Evolutionary conservation across 108 stramenopile genomes (phyloP).

Genomic region (Licmophora abbreviata): DNA sequence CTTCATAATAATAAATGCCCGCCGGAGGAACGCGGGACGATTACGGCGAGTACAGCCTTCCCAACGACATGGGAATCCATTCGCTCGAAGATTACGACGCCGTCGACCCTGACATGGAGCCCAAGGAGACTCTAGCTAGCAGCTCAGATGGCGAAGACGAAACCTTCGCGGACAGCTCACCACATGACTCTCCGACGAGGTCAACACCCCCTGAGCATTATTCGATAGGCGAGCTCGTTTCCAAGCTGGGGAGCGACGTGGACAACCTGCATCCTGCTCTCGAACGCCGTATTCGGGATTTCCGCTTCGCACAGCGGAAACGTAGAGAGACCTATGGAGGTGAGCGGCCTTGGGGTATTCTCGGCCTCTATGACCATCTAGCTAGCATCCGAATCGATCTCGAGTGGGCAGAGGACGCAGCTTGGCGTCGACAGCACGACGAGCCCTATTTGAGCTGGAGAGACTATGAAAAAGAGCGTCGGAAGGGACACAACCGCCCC

Average conservation of each 20-base stretch:
- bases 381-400: constrained; percentile 64
- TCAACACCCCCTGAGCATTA: too few relatives aligned
- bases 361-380: constrained; percentile 73
- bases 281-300: constrained; percentile 57
- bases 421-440: constrained; percentile 56
- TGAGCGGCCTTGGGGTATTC: constrained; percentile 59
- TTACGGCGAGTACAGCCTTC: too few relatives aligned
- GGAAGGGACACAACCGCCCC: constrained; percentile 46
- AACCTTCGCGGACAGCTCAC: too few relatives aligned
- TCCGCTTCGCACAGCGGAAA: constrained; percentile 64
- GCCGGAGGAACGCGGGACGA: too few relatives aligned
- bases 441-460: constrained; percentile 69
- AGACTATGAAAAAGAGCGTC: constrained; percentile 57
- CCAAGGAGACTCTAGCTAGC: too few relatives aligned
- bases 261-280: constrained; percentile 11
- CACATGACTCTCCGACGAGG: too few relatives aligned
- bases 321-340: constrained; percentile 43
- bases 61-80: too few relatives aligned
- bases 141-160: too few relatives aligned
- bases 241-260: background rate
- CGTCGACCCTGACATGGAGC: too few relatives aligned
- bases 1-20: too few relatives aligned
- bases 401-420: constrained; percentile 85
- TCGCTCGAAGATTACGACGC: too few relatives aligned
- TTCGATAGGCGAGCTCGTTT: too few relatives aligned